Evolutionary conservation across 345 rosid genomes (phyloP).

Genomic region (Citrus inodora): DNA sequence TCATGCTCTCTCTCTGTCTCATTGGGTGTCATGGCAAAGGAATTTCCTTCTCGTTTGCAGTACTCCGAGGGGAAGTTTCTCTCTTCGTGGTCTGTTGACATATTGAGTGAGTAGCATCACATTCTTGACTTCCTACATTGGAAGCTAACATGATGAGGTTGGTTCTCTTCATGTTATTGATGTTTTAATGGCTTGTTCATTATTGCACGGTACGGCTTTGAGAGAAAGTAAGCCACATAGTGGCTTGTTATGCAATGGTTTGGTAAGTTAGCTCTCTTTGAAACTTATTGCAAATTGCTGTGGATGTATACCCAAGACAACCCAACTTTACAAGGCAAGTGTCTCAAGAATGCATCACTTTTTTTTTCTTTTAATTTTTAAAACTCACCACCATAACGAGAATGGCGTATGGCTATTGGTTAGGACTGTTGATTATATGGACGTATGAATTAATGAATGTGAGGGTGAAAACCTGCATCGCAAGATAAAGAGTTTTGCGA

Average conservation of each 20-base stretch:
- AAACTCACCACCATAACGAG: not conserved
- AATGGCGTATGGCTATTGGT: no score
- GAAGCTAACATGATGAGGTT: not conserved
- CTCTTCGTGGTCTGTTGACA: no score
- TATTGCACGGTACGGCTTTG: not conserved
- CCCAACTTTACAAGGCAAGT: not conserved
- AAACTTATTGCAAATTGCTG: no score
- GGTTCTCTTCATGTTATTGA: not conserved
- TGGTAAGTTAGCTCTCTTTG: no score
- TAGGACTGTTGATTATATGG: not conserved
- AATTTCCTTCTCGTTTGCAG: not conserved
- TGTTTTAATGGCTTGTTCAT: not conserved
- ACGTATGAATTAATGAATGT: not conserved
- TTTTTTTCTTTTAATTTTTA: no score
- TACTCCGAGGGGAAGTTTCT: not conserved
- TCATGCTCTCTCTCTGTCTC: not conserved
- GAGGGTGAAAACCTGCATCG: not conserved
- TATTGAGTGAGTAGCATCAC: not conserved
- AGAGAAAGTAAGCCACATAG: no score
- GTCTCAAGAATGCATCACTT: not conserved
- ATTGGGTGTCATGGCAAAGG: not conserved
- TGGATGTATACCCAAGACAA: not conserved
- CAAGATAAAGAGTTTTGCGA: not conserved
- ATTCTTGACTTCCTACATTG: not conserved
- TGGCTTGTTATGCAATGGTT: not conserved